Conservation (phyloP, 2,329 filamentous ascomycete genomes). For the Sphaerostilbella broomeana region DNA sequence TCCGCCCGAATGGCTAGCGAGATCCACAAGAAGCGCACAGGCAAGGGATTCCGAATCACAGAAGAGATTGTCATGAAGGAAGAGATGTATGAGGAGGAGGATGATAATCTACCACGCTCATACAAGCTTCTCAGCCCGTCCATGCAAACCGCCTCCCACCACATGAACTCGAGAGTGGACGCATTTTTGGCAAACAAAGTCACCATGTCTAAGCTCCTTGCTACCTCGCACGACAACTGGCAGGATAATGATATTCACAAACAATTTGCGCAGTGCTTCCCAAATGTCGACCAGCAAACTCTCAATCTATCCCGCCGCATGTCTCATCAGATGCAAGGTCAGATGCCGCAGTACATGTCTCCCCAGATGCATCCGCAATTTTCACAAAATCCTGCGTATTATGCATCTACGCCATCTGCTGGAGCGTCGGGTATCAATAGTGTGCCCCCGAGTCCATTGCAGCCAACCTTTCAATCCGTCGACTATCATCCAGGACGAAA, state of each 20-base stretch:
- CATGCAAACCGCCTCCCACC: conserved; percentile 51
- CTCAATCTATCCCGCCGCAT: too few species aligned
- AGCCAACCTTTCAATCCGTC: conserved; percentile 20
- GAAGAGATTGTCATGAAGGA: conserved; percentile 83
- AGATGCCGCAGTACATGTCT: too few species aligned
- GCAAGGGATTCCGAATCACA: conserved; percentile 72
- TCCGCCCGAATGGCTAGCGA: conserved; percentile 84
- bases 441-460: conserved; percentile 16
- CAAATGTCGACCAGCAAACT: conserved; percentile 26
- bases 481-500: conserved; percentile 16
- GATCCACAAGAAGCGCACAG: conserved; percentile 82
- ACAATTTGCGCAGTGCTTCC: conserved; percentile 42
- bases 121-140: conserved; percentile 58
- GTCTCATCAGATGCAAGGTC: too few species aligned
- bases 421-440: conserved; percentile 1
- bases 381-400: too few species aligned
- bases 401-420: background rate
- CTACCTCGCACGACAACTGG: conserved; percentile 31
- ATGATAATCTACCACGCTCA: conserved; percentile 67
- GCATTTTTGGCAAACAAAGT: conserved; percentile 37
- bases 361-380: too few species aligned
- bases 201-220: conserved; percentile 36
- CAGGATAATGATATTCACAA: conserved; percentile 41
- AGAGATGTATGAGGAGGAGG: conserved; percentile 95
- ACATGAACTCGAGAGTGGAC: conserved; percentile 56